Base-by-base conservation (phyloP, 805 yeast genomes). In the Candida wancherniae region DNA sequence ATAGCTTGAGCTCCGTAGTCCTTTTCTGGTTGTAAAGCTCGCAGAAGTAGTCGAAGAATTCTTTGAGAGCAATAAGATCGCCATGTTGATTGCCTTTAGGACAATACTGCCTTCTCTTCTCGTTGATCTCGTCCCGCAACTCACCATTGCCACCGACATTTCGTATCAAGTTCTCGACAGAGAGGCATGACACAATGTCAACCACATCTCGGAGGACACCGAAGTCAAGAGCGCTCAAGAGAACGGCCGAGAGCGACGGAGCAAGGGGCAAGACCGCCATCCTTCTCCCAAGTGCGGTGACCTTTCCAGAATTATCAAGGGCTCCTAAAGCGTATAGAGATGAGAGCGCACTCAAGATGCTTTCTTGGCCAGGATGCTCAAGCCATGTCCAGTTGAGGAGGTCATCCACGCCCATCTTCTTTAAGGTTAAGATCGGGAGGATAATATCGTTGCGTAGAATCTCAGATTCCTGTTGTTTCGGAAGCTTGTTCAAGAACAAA, bases 181-280 rank as follows among this genome's bases (percentile, higher is more conserved):
- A 85, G 15, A 92, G 67, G 58, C 97, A 90, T 0, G 97, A 77
- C 2, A 84, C 94, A 31, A 92, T 85, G 51, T 90, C 97, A 16
- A 90, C 68, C 1, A 84, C 95, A 1, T 80, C 74, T 2, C 61
- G 59, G 5, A 86, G 57, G 27, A 82, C 77, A 2, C 70, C 68
- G 13, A 61, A 67, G 26, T 74, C 77, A 37, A 69, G 59, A 0
- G 96, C 95, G 15, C 73, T 67, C 19, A 92, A 63, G 33, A 92
- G 63, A 6, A 90, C 96, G 1, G 87, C 86, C 4, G 95, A 82
- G 26, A 92, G 66, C 48, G 84, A 92, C 0, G 98, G 97, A n/a
- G 87, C 82, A 17, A 92, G 69, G 0, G 98, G 98, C 39, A 92
- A 63, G 10, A 85, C 71, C 0, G 94, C 86, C 90, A 92, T 86